phyloP scores from a whole-genome alignment of 345 rosid species.

The Draba incana region DNA sequence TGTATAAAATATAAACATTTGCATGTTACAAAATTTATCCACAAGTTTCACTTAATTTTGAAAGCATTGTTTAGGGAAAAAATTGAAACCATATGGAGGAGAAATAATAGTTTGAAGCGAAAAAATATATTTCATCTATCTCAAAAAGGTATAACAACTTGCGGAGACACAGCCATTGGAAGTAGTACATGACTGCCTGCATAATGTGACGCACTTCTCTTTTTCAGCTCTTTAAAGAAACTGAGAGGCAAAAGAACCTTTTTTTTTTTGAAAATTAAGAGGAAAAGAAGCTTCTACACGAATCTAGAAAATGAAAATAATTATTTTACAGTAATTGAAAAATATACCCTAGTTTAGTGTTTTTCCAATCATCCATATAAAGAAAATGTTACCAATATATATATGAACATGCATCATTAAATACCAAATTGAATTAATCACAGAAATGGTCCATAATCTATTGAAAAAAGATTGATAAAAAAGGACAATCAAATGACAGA shows the following conservation, averaged over 20 bases:
- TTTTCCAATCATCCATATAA: too few species aligned
- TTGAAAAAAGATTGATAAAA: background rate
- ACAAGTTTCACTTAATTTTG: background rate
- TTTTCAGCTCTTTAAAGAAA: conserved; percentile 18
- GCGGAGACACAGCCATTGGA: conserved; percentile 34
- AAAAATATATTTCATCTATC: background rate
- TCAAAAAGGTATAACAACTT: conserved; percentile 26
- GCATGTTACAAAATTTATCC: background rate
- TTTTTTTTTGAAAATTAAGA: background rate
- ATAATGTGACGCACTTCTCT: conserved; percentile 38
- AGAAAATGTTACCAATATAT: background rate
- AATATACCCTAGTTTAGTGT: background rate
- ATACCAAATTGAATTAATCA: background rate
- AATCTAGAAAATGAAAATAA: conserved; percentile 8
- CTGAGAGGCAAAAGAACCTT: background rate
- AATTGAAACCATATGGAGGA: background rate
- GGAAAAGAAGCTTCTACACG: conserved; percentile 19
- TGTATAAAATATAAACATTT: background rate
- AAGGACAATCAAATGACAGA: background rate
- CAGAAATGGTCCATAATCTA: background rate
- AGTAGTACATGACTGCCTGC: conserved; percentile 32
- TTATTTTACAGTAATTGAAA: background rate
- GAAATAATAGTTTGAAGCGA: background rate
- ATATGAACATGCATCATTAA: too few species aligned
- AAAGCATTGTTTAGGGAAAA: background rate